Percentiles rank a stretch among this genome's conserved stretches.
Conservation (phyloP, 805 yeast species). For the Jamesozyma spencerorum region DNA sequence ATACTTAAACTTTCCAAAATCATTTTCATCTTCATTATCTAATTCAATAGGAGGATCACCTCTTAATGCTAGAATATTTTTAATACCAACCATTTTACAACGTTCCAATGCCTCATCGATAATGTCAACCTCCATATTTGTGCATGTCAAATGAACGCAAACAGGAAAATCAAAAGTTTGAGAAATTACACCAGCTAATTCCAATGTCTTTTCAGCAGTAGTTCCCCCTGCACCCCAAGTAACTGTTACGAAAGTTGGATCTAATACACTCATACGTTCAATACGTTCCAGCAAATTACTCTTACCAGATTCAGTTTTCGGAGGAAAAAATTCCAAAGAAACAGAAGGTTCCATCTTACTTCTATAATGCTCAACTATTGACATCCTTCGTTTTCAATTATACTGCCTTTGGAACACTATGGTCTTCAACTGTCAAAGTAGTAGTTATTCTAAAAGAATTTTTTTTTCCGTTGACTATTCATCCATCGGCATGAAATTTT, state of each 20-base stretch:
- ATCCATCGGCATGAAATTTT: background rate
- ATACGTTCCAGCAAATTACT: slow-evolving; percentile 78
- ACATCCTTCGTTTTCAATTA: slow-evolving; percentile 8
- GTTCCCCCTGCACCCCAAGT: slow-evolving; percentile 99
- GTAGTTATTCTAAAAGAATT: background rate
- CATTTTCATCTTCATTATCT: slow-evolving; percentile 21
- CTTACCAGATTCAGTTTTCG: slow-evolving; percentile 85
- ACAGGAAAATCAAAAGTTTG: slow-evolving; percentile 74
- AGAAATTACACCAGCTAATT: slow-evolving; percentile 70
- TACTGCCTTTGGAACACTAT: background rate
- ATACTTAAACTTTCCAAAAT: slow-evolving; percentile 41
- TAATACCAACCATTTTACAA: slow-evolving; percentile 71
- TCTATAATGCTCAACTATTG: slow-evolving; percentile 41
- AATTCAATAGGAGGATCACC: slow-evolving; percentile 88
- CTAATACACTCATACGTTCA: slow-evolving; percentile 77
- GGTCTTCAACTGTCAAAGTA: background rate
- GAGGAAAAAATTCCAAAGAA: slow-evolving; percentile 95
- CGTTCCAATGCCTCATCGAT: slow-evolving; percentile 69
- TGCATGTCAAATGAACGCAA: slow-evolving; percentile 91
- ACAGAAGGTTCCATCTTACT: slow-evolving; percentile 49
- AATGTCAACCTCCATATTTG: slow-evolving; percentile 70
- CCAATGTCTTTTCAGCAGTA: slow-evolving; percentile 77
- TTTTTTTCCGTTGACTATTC: background rate
- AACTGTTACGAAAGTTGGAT: slow-evolving; percentile 82
- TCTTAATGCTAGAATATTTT: slow-evolving; percentile 83